Evolutionary conservation across 106 monocot genomes (phyloP), one percentile per base, ranked within the genome.

Genomic region (Amphibolis antarctica): DNA sequence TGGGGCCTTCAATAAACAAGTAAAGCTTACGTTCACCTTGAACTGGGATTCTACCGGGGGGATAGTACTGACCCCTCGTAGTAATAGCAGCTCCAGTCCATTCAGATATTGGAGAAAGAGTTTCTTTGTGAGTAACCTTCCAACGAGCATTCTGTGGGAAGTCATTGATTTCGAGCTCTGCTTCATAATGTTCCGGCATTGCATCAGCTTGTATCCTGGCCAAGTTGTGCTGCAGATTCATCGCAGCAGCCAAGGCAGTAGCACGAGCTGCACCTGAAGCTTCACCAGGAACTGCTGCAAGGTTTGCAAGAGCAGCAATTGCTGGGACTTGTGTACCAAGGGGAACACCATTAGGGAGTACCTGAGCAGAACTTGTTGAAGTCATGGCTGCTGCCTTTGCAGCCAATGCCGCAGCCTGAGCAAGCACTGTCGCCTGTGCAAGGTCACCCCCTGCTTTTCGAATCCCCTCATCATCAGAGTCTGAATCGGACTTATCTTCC

Each of bases 101-200:
- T 13, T 96, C 94, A 28, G 86, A 86, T 50, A 96, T 89, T 46
- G 94, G 94, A 66, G 75, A 83, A 63, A 96, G 62, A 11, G 94
- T 96, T 69, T 96, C 94, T 50, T 96, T 96, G 57, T 96, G 94
- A 4, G 94, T 96, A 12, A 96, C 79, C 74, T 78, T 89, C 94
- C 94, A 96, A 17, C 94, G 80, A 12, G 94, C 94, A 80, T 89
- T 86, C 55, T 96, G 94, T 18, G 94, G 89, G 26, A 96, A 89
- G 42, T 89, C 94, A 63, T 96, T 89, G 53, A 96, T 96, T 78
- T 96, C 94, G 44, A 96, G 65, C 53, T 89, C 89, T 31, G 89
- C 94, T 56, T 86, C 86, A 59, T 96, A 96, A 56, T 89, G 89
- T 66, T 89, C 86, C 19, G 94, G 89, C 83, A 86, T 76, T 19